A percentile compares a stretch with the other conserved stretches of the same genome.
These are phyloP conservation scores for Canariomyces notabilis DNA, from an alignment of 2,329 filamentous ascomycete genomes.

Conservation along the genomic window DNA sequence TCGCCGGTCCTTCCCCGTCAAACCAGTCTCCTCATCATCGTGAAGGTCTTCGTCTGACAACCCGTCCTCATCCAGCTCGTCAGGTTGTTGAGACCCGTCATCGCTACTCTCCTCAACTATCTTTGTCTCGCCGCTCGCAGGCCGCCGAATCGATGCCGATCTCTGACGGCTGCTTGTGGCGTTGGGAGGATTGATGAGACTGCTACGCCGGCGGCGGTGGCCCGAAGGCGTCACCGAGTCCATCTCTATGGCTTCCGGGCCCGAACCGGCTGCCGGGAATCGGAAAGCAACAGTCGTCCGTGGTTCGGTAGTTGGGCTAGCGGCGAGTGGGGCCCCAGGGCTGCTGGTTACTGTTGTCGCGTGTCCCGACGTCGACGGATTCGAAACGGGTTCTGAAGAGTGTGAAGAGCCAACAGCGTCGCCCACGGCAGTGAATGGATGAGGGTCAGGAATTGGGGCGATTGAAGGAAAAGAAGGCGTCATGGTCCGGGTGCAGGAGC, in stretches of 20 bases:
- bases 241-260: slow-evolving; percentile 47
- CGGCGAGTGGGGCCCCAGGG: slow-evolving; percentile 4
- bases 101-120: slow-evolving; percentile 40
- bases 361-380: slow-evolving; percentile 9
- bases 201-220: slow-evolving; percentile 53
- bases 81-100: slow-evolving; percentile 16
- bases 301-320: slow-evolving; percentile 1
- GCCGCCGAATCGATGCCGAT: slow-evolving; percentile 27
- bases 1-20: slow-evolving; percentile 68
- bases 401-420: background rate
- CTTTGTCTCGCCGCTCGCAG: slow-evolving; percentile 38
- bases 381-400: background rate
- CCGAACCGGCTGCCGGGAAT: slow-evolving; percentile 7
- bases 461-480: slow-evolving; percentile 7
- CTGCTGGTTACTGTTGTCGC: slow-evolving; percentile 6
- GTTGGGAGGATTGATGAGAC: slow-evolving; percentile 40
- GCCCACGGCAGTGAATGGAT: background rate
- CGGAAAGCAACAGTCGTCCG: slow-evolving; percentile 3
- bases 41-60: slow-evolving; percentile 68
- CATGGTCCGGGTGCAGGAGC: slow-evolving; percentile 14
- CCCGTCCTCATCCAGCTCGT: slow-evolving; percentile 39
- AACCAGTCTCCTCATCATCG: slow-evolving; percentile 84
- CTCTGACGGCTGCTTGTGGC: slow-evolving; percentile 25
- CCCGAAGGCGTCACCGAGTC: slow-evolving; percentile 44
- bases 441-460: slow-evolving; percentile 1